phyloP scores from a whole-genome alignment of 345 rosid species.

The Cardamine chenopodiifolia region DNA sequence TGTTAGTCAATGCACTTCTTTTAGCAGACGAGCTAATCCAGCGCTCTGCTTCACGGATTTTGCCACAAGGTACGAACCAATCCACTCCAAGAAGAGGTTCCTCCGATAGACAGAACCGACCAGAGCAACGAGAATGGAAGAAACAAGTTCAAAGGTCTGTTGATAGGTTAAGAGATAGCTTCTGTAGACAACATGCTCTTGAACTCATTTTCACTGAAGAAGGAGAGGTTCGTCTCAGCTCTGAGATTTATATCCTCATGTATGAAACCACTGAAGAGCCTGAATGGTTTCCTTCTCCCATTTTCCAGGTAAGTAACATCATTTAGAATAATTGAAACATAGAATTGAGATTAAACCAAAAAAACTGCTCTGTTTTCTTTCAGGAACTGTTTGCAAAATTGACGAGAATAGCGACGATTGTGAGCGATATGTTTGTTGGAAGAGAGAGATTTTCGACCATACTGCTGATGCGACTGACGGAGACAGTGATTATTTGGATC shows the following conservation, averaged over 20 bases:
- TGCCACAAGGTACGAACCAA: slow-evolving; percentile 52
- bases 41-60: slow-evolving; percentile 70
- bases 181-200: slow-evolving; percentile 90
- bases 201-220: slow-evolving; percentile 86
- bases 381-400: slow-evolving; percentile 77
- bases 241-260: slow-evolving; percentile 58
- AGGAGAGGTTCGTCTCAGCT: slow-evolving; percentile 69
- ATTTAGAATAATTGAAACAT: not conserved
- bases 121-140: slow-evolving; percentile 91
- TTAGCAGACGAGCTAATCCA: slow-evolving; percentile 90
- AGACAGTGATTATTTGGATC: slow-evolving; percentile 90
- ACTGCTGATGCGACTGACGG: slow-evolving; percentile 82
- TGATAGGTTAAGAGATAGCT: slow-evolving; percentile 83
- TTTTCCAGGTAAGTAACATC: slow-evolving; percentile 56
- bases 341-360: not conserved
- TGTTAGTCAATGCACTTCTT: slow-evolving; percentile 81
- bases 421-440: slow-evolving; percentile 76
- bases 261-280: slow-evolving; percentile 68
- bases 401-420: slow-evolving; percentile 62
- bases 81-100: slow-evolving; percentile 62
- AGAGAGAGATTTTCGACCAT: slow-evolving; percentile 89
- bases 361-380: slow-evolving; percentile 4
- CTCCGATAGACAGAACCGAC: slow-evolving; percentile 64
- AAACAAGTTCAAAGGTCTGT: slow-evolving; percentile 73
- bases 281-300: slow-evolving; percentile 86